phyloP scores from a whole-genome alignment of 2,329 filamentous ascomycete species.

The Hirsutella thompsonii region DNA sequence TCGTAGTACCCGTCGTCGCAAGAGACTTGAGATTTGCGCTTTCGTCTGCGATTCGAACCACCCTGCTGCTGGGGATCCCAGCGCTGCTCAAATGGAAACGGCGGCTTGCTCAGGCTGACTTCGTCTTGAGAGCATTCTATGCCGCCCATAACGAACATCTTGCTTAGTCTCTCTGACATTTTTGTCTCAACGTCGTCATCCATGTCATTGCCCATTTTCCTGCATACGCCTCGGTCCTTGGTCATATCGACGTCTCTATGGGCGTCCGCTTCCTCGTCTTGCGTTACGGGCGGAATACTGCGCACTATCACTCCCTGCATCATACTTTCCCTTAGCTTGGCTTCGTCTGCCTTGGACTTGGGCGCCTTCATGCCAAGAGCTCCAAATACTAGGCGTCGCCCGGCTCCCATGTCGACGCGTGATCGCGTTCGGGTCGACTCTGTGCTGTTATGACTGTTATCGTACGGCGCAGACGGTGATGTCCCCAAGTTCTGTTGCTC shows the following conservation, averaged over 20 bases:
- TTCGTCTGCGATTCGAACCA: constrained; percentile 31
- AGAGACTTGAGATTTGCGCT: constrained; percentile 27
- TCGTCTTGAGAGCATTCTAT: constrained; percentile 63
- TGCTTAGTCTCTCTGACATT: constrained; percentile 1
- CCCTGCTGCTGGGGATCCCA: constrained; percentile 67
- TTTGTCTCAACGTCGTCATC: no score
- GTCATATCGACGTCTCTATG: constrained; percentile 4
- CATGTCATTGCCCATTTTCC: no score
- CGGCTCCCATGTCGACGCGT: constrained; percentile 39
- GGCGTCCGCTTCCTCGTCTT: constrained; percentile 5
- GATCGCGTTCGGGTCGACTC: background rate
- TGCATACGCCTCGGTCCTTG: no score
- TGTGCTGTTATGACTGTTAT: background rate
- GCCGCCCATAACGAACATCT: no score
- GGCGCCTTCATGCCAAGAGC: constrained; percentile 58
- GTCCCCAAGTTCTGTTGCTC: no score
- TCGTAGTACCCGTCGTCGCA: constrained; percentile 18
- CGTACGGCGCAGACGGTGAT: no score
- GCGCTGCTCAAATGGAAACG: constrained; percentile 79
- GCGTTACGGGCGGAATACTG: constrained; percentile 20
- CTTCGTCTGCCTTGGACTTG: constrained; percentile 55
- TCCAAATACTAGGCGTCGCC: constrained; percentile 56
- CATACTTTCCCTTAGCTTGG: constrained; percentile 45
- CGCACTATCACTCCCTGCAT: constrained; percentile 38
- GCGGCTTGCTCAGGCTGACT: constrained; percentile 58